Percentiles rank a stretch among this genome's conserved stretches.
These are phyloP conservation scores for Wickerhamiella sergipiensis DNA, from an alignment of 805 yeast species.

Conservation along the genomic window DNA sequence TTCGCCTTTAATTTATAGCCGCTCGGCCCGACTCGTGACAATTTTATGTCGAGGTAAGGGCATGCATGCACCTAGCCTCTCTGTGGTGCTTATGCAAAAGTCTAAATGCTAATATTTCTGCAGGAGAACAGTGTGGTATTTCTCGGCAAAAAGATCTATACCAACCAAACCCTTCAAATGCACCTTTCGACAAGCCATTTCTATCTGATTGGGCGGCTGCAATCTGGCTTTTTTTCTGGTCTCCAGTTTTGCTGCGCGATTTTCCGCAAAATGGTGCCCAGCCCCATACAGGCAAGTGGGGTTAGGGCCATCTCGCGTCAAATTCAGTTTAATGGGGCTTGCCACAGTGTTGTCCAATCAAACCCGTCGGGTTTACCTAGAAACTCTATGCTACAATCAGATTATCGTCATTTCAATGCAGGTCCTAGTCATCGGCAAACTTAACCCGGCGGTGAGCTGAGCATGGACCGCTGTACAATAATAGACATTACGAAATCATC, in stretches of 20 bases:
- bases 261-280: neutral
- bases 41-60: neutral
- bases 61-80: neutral
- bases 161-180: no score
- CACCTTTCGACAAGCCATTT: no score
- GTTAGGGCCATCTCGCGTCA: neutral
- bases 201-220: no score
- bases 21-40: neutral
- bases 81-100: neutral
- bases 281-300: neutral
- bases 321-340: no score
- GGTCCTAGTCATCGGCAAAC: neutral
- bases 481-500: neutral
- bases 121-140: no score
- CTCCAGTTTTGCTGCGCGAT: neutral
- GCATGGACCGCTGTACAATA: no score
- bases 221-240: no score
- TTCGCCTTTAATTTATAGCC: neutral
- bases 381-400: no score
- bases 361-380: no score
- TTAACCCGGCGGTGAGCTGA: neutral
- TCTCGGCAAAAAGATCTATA: no score
- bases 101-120: no score
- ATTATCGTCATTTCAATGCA: neutral
- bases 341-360: no score